These are phyloP conservation scores for Suillus alpinus DNA, from an alignment of 768 basidiomycete genomes.

Conservation along the genomic window DNA sequence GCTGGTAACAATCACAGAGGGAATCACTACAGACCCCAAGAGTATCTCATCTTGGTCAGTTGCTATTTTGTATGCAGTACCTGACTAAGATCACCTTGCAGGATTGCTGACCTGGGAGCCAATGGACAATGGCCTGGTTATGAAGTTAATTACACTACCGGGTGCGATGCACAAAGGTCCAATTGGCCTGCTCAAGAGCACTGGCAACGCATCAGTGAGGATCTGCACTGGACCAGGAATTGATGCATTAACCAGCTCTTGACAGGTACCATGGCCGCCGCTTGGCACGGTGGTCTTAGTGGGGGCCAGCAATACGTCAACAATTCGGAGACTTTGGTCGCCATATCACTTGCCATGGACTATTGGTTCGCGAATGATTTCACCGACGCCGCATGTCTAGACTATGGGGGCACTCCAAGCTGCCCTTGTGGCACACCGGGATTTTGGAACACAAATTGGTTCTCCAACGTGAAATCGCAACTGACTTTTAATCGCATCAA, in stretches of 20 bases:
- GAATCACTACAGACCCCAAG: conserved; percentile 27
- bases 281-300: conserved; percentile 51
- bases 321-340: conserved; percentile 35
- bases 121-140: conserved; percentile 55
- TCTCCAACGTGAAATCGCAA: conserved; percentile 43
- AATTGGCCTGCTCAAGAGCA: conserved; percentile 70
- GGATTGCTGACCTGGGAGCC: conserved; percentile 45
- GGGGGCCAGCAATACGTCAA: conserved; percentile 43
- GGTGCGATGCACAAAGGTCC: conserved; percentile 58
- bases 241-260: not conserved
- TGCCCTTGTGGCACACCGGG: conserved; percentile 58
- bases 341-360: conserved; percentile 52
- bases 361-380: conserved; percentile 66
- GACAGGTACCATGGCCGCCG: conserved; percentile 53
- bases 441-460: conserved; percentile 66
- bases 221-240: not conserved
- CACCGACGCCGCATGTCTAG: conserved; percentile 51
- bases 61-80: not conserved
- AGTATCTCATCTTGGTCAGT: conserved; percentile 24
- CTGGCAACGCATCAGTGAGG: conserved; percentile 52
- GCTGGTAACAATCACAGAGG: conserved; percentile 41
- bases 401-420: conserved; percentile 46
- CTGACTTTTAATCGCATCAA: not conserved
- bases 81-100: conserved; percentile 16
- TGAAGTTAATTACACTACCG: conserved; percentile 58